phyloP scores from a whole-genome alignment of 495 filamentous ascomycete species.

The Aspergillus heteromorphus region DNA sequence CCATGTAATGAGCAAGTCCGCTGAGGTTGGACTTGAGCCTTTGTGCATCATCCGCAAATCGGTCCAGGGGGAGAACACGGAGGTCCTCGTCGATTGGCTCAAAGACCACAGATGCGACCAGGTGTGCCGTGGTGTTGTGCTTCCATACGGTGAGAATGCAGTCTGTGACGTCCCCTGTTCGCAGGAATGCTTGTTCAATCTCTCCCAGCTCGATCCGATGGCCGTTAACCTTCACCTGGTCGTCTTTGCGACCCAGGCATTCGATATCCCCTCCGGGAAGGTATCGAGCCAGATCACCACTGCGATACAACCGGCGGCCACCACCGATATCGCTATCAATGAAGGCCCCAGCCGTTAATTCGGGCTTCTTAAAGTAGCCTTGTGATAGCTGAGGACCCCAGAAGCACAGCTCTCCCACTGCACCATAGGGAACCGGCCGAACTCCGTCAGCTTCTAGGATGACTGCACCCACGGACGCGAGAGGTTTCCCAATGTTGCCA shows the following conservation, averaged over 20 bases:
- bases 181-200: conserved; percentile 6
- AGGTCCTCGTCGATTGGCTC: background rate
- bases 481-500: background rate
- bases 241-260: conserved; percentile 5
- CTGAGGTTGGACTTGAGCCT: background rate
- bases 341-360: background rate
- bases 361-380: conserved; percentile 2
- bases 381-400: conserved; percentile 1
- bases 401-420: conserved; percentile 5
- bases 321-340: background rate
- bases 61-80: background rate
- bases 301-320: conserved; percentile 1
- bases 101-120: background rate
- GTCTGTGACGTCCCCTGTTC: background rate
- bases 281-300: conserved; percentile 7
- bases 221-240: conserved; percentile 7
- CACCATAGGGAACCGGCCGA: background rate
- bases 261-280: background rate
- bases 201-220: conserved; percentile 10
- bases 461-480: conserved; percentile 1
- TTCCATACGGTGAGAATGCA: background rate
- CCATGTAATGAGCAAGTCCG: background rate
- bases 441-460: conserved; percentile 2
- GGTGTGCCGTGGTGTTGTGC: background rate
- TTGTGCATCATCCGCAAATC: background rate